Percentiles rank a stretch among this genome's conserved stretches.
Evolutionary conservation across 441 rosid genomes (phyloP).

Genomic region (Erodium trifolium): DNA sequence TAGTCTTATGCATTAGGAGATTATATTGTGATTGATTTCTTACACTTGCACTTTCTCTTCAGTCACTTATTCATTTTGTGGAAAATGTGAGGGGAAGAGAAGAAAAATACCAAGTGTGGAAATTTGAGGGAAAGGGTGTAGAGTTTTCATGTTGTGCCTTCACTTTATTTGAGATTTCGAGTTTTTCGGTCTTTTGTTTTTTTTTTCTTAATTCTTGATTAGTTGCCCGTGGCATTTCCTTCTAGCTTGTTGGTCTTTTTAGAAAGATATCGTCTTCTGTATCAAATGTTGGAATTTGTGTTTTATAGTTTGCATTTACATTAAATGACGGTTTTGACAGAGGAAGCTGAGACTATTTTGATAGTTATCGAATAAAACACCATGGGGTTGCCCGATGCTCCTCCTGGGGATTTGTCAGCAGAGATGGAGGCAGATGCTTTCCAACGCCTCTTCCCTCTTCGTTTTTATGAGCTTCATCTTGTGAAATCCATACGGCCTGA

Average conservation of each 20-base stretch:
- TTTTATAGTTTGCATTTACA: not conserved
- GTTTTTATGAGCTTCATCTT: constrained; percentile 70
- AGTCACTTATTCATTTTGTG: not conserved
- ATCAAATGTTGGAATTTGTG: no score
- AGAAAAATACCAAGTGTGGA: not conserved
- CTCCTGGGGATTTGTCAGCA: constrained; percentile 52
- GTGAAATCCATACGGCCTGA: constrained; percentile 75
- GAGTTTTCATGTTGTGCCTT: not conserved
- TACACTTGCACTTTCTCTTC: no score
- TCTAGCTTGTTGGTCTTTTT: not conserved
- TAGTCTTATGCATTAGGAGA: not conserved
- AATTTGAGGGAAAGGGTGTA: not conserved
- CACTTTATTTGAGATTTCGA: not conserved
- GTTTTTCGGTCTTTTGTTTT: not conserved
- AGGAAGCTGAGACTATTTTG: not conserved
- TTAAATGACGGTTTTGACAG: not conserved
- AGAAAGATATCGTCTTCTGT: no score
- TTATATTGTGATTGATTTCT: no score
- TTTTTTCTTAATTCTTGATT: not conserved
- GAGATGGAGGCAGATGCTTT: constrained; percentile 86
- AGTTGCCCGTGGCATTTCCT: not conserved
- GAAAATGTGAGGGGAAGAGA: not conserved
- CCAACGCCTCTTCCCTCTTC: constrained; percentile 75
- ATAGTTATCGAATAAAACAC: not conserved
- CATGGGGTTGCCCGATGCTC: constrained; percentile 46